Conservation (phyloP, 495 filamentous ascomycete species). For the Hypoxylon cercidicola region DNA sequence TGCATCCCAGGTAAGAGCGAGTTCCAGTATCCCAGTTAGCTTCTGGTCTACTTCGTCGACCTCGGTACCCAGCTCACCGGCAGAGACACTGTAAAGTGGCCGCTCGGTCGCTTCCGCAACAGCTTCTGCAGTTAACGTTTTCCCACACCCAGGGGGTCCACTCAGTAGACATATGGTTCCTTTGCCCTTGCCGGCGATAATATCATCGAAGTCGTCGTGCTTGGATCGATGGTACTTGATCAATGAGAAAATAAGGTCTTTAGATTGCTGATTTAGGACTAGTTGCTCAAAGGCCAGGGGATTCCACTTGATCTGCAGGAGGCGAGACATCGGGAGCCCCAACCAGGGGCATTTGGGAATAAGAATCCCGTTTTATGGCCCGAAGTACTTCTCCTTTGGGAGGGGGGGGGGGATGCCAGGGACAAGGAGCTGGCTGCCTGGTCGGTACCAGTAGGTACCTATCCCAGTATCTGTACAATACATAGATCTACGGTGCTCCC, state of each 20-base stretch:
- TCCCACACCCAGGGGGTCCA: constrained; percentile 87
- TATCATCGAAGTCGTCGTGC: constrained; percentile 73
- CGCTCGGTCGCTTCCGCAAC: constrained; percentile 85
- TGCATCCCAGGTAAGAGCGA: constrained; percentile 88
- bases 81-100: constrained; percentile 86
- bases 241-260: background rate
- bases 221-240: constrained; percentile 39
- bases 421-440: too few species aligned
- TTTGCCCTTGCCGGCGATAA: constrained; percentile 78
- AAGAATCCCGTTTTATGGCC: too few species aligned
- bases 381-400: too few species aligned
- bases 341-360: too few species aligned
- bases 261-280: background rate
- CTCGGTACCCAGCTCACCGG: constrained; percentile 85
- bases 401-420: too few species aligned
- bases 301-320: constrained; percentile 2
- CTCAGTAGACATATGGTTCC: constrained; percentile 66
- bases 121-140: constrained; percentile 88
- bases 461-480: too few species aligned
- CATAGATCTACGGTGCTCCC: too few species aligned
- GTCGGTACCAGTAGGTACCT: too few species aligned
- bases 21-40: constrained; percentile 85
- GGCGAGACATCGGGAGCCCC: constrained; percentile 3
- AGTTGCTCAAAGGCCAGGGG: background rate
- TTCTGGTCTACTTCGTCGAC: constrained; percentile 80